phyloP scores from a whole-genome alignment of 192 early-diverging fungal genomes.

The Coemansia sp. region DNA sequence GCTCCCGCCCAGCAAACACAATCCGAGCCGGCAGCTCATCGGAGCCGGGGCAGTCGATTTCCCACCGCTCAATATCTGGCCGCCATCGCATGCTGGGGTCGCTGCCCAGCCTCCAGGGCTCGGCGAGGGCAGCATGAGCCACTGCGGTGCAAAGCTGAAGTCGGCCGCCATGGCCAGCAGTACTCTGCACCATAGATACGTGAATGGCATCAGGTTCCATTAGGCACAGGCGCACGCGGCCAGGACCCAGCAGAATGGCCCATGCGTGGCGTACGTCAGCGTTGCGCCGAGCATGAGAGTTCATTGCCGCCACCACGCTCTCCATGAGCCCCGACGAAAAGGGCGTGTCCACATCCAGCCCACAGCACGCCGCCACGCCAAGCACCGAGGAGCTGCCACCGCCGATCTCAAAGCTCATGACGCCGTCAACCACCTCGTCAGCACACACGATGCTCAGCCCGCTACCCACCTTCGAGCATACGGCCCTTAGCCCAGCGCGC shows the following conservation, averaged over 20 bases:
- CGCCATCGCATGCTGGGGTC: constrained; percentile 46
- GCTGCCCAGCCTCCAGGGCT: constrained; percentile 36
- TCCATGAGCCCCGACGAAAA: constrained; percentile 42
- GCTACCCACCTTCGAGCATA: not conserved
- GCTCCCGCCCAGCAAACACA: constrained; percentile 23
- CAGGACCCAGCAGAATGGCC: constrained; percentile 26
- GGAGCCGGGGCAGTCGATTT: constrained; percentile 27
- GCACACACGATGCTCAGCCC: not conserved
- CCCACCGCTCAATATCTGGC: constrained; percentile 29
- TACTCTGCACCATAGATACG: not conserved
- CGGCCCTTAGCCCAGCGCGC: not conserved
- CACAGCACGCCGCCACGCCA: not conserved
- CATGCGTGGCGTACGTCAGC: constrained; percentile 34
- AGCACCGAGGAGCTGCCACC: not conserved
- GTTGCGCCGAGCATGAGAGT: constrained; percentile 22
- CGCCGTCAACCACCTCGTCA: constrained; percentile 18
- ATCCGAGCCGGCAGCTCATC: constrained; percentile 1
- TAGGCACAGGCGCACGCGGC: constrained; percentile 30
- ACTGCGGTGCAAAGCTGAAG: constrained; percentile 5
- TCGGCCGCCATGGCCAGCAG: not conserved
- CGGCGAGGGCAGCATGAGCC: constrained; percentile 12
- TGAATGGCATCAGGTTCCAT: constrained; percentile 49
- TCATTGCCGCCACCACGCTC: constrained; percentile 33
- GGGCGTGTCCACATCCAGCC: constrained; percentile 6
- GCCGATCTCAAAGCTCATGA: not conserved